Conservation (phyloP, 2,329 filamentous ascomycete species). For the Verticillium albo-atrum region DNA sequence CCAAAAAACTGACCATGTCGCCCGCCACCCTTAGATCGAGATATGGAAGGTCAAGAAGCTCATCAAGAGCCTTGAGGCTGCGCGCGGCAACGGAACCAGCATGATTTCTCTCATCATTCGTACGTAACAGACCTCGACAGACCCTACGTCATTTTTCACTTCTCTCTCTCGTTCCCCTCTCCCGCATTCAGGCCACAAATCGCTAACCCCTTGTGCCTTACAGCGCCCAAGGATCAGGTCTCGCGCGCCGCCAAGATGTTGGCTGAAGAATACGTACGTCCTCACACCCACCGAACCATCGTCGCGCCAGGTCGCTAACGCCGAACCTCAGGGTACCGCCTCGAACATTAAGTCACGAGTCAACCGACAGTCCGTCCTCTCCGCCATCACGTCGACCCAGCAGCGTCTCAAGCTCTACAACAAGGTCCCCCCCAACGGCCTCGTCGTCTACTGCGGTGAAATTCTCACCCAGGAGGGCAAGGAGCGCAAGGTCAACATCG, state of each 20-base stretch:
- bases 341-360: conserved; percentile 99
- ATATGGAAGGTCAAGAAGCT: conserved; percentile 99
- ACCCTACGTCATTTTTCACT: not conserved
- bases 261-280: conserved; percentile 96
- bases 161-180: too few species aligned
- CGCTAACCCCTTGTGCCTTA: conserved; percentile 2
- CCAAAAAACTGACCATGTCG: conserved; percentile 13
- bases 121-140: conserved; percentile 32
- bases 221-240: conserved; percentile 96
- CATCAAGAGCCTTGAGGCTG: conserved; percentile 96
- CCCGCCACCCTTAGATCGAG: conserved; percentile 49
- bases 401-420: conserved; percentile 99
- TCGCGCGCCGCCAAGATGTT: conserved; percentile 98
- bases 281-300: not conserved
- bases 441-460: conserved; percentile 99
- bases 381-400: conserved; percentile 97
- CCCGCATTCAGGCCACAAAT: not conserved
- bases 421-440: conserved; percentile 94
- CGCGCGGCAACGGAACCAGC: conserved; percentile 95
- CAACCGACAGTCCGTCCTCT: conserved; percentile 96
- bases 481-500: conserved; percentile 99
- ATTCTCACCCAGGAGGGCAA: conserved; percentile 98
- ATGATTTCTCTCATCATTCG: conserved; percentile 99
- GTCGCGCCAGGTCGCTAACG: not conserved
- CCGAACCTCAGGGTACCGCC: conserved; percentile 69